A percentile compares a stretch with the other conserved stretches of the same genome.
phyloP scores from a whole-genome alignment of 805 yeast genomes.

The Metschnikowia corniflorae region DNA sequence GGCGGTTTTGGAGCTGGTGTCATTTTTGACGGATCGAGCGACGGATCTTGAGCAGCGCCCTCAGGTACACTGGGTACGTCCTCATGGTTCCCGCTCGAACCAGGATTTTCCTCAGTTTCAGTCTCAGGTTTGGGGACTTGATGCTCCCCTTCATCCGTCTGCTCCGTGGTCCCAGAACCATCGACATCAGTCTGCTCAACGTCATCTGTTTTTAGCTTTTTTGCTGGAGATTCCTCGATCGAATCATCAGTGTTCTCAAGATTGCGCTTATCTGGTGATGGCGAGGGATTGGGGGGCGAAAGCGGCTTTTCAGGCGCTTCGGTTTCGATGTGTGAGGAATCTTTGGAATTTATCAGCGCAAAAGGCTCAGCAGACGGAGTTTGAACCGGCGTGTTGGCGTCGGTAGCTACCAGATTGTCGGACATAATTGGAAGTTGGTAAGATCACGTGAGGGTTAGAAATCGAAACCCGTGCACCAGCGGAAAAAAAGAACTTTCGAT shows the following conservation, averaged over 20 bases:
- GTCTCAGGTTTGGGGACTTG: background rate
- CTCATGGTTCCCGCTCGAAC: background rate
- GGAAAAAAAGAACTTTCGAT: background rate
- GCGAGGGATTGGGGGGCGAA: constrained; percentile 46
- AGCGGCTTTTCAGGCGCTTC: constrained; percentile 34
- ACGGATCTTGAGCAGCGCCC: background rate
- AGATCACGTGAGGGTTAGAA: constrained; percentile 17
- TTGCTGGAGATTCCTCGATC: constrained; percentile 13
- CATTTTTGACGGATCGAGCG: constrained; percentile 7
- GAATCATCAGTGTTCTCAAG: constrained; percentile 26
- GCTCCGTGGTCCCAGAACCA: constrained; percentile 4
- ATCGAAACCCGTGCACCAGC: constrained; percentile 12
- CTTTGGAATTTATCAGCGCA: constrained; percentile 19
- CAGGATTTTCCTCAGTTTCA: background rate
- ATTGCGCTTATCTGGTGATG: constrained; percentile 37
- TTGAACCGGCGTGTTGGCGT: constrained; percentile 35
- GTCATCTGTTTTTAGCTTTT: constrained; percentile 21
- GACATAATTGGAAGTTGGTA: constrained; percentile 25
- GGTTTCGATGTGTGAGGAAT: constrained; percentile 9
- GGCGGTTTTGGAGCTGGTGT: constrained; percentile 75
- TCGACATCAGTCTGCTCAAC: background rate
- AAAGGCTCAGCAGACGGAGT: constrained; percentile 35
- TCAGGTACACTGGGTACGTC: background rate
- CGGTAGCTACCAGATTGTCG: constrained; percentile 18
- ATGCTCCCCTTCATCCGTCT: constrained; percentile 1